Evolutionary conservation across 2,329 filamentous ascomycete species (phyloP), one percentile per base, ranked within the genome.

Genomic region (Fonsecaea monophora): DNA sequence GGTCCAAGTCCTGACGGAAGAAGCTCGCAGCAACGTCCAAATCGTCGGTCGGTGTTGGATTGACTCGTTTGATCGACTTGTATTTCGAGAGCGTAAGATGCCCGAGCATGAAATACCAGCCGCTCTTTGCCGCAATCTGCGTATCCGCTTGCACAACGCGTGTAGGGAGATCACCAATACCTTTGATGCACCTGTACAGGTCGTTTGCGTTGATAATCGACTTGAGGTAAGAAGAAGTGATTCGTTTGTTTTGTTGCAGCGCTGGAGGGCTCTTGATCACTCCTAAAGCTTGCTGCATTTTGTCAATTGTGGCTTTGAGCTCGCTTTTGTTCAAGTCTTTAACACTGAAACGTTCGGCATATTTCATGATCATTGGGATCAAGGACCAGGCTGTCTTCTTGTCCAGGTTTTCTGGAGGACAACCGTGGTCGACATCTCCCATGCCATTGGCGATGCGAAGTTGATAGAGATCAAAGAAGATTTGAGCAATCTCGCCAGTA

Each of bases 251-350:
- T 77, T 95, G 90, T n/a, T 90, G 85, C 78, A 96, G 89, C 68
- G 93, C 89, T 4, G 92, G 87, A 1, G 90, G 90, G 12, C 90
- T 87, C 77, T 94, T 97, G 34, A 90, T 87, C 62, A 87, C 86
- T 1, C 92, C 92, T 62, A 98, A 90, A 4, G 92, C 90, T 71
- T 92, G 89, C 76, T 98, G 94, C 79, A 99, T 92, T 72, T 94
- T 93, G 66, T 99, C 95, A 66, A 99, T 95, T 0, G 93, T 92
- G 15, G 85, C 87, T 76, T 94, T 96, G 62, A 99, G 83, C 64
- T 98, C 92, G 15, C 93, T 95, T 77, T 96, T 98, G 15, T 93
- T 87, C 18, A 98, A 81, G 71, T 98, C 95, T 74, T 94, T 96
- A 81, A 96, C 91, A 25, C 92, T 89, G 83, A 97, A 90, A 68